Percentiles rank a stretch among this genome's conserved stretches.
Conservation (phyloP, 805 yeast species). For the Groenewaldozyma tartarivorans region DNA sequence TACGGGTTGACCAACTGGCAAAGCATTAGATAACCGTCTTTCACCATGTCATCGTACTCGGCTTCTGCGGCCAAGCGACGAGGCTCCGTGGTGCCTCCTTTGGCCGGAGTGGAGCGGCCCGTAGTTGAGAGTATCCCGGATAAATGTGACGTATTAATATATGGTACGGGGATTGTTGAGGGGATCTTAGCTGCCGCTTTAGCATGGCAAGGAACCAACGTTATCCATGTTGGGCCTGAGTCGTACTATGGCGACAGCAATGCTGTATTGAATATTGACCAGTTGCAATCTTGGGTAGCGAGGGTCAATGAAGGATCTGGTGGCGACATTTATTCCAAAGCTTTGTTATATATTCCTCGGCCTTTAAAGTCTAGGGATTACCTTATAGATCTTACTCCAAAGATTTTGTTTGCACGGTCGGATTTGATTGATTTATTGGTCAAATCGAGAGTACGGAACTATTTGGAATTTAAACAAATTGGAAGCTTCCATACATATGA, state of each 20-base stretch:
- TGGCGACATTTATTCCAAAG: conserved; percentile 44
- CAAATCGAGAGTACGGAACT: conserved; percentile 80
- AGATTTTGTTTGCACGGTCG: conserved; percentile 80
- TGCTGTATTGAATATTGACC: conserved; percentile 81
- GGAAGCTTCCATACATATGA: conserved; percentile 90
- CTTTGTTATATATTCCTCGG: conserved; percentile 71
- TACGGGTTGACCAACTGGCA: too few species aligned
- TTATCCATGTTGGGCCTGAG: conserved; percentile 79
- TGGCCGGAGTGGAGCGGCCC: conserved; percentile 30
- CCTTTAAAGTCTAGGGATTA: conserved; percentile 61
- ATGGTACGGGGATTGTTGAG: conserved; percentile 89
- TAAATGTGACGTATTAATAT: conserved; percentile 76
- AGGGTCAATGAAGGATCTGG: conserved; percentile 40
- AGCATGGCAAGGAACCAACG: conserved; percentile 97
- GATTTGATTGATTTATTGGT: conserved; percentile 71
- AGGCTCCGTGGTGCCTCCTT: conserved; percentile 31
- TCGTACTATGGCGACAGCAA: conserved; percentile 81
- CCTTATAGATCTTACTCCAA: conserved; percentile 82
- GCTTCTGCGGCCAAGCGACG: conserved; percentile 29
- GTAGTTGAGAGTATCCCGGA: conserved; percentile 30
- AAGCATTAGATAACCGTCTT: too few species aligned
- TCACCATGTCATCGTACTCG: conserved; percentile 29
- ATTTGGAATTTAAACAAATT: conserved; percentile 84
- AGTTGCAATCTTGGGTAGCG: conserved; percentile 72
- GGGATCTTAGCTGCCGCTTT: conserved; percentile 85